Evolutionary conservation across 768 basidiomycete species (phyloP).

Genomic region (Termitomyces sp.): DNA sequence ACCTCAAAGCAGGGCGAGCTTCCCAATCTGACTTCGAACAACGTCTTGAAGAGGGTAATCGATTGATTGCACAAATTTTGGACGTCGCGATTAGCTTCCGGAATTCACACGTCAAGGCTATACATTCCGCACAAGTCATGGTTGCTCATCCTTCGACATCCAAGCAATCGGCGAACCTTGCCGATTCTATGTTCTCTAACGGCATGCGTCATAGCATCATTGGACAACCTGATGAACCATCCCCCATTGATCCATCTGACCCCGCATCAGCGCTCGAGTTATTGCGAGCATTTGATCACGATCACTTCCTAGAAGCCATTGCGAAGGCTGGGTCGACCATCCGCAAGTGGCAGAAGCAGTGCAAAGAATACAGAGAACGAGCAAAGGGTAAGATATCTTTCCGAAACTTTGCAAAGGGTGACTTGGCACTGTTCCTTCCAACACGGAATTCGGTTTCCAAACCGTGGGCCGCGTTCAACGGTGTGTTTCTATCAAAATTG

Average conservation of each 20-base stretch:
- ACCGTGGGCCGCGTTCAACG: constrained; percentile 98
- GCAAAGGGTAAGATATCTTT: constrained; percentile 96
- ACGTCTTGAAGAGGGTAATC: constrained; percentile 54
- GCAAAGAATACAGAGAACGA: constrained; percentile 92
- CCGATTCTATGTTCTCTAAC: constrained; percentile 45
- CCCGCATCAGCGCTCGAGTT: constrained; percentile 62
- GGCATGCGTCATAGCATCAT: constrained; percentile 51
- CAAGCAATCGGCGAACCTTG: constrained; percentile 38
- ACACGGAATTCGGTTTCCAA: constrained; percentile 91
- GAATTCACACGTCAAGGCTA: constrained; percentile 68
- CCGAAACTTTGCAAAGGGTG: constrained; percentile 91
- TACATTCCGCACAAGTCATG: constrained; percentile 57
- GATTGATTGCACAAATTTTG: constrained; percentile 76
- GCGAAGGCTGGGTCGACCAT: constrained; percentile 79
- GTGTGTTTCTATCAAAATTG: constrained; percentile 36
- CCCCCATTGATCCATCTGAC: constrained; percentile 76
- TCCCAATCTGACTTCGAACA: constrained; percentile 68
- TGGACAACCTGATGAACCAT: constrained; percentile 53
- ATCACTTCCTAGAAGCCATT: constrained; percentile 79
- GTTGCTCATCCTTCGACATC: constrained; percentile 43
- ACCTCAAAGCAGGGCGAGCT: constrained; percentile 61
- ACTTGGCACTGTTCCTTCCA: constrained; percentile 92
- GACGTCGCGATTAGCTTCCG: constrained; percentile 77
- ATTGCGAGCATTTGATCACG: constrained; percentile 74
- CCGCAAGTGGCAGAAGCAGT: constrained; percentile 96